Evolutionary conservation across 768 basidiomycete genomes (phyloP).

Genomic region (Tephrocybe sp.): DNA sequence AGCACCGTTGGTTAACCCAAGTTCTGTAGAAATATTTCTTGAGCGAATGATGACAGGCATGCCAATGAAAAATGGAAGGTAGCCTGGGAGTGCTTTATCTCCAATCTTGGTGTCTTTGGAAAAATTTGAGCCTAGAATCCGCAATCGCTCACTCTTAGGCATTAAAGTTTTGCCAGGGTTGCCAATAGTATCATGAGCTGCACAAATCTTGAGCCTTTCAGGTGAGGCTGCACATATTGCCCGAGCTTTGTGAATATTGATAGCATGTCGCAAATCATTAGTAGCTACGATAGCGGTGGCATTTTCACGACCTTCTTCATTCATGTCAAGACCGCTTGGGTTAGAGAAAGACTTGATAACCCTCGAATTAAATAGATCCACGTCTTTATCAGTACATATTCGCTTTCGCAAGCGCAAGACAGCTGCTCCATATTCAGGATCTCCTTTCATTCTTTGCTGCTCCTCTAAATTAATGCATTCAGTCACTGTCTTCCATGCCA

Average conservation of each 20-base stretch:
- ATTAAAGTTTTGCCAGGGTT: too few relatives aligned
- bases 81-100: conserved; percentile 17
- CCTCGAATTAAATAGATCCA: conserved; percentile 14
- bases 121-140: neutral
- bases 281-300: conserved; percentile 3
- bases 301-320: neutral
- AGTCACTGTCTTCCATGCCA: conserved; percentile 2
- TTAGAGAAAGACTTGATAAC: conserved; percentile 9
- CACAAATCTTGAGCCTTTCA: neutral
- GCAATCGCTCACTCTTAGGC: neutral
- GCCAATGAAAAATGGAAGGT: too few relatives aligned
- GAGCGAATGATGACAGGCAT: too few relatives aligned
- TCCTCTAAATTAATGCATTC: neutral
- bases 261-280: neutral
- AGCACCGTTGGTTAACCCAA: too few relatives aligned
- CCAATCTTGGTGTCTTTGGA: neutral
- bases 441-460: conserved; percentile 1
- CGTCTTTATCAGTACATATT: conserved; percentile 22
- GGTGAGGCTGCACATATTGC: neutral
- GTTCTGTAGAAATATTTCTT: too few relatives aligned
- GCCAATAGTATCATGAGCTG: neutral
- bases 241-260: conserved; percentile 2
- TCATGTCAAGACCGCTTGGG: conserved; percentile 15
- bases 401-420: conserved; percentile 20
- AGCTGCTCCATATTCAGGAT: conserved; percentile 3